Base-by-base conservation (phyloP, 805 yeast species). In the Cyberlindnera maclurae region DNA sequence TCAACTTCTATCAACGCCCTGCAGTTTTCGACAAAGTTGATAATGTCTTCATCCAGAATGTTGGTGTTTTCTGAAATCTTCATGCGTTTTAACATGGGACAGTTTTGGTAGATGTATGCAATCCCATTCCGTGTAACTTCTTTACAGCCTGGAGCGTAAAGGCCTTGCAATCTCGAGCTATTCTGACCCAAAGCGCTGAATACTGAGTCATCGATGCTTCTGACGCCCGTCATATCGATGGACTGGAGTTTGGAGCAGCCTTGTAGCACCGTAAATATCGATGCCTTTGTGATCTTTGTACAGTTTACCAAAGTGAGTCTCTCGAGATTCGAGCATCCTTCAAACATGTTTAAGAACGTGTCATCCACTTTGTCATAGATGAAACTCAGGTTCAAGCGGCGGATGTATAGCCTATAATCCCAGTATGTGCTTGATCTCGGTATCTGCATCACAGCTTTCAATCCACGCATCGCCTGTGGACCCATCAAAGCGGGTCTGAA, bases 1-100 rank as follows among this genome's bases (percentile, higher is more conserved):
- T 90, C 97, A 37, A 93, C 81, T 60, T 90, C 98, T 13, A 89
- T 94, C 35, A 90, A 66, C 40, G 79, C 70, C 31, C 82, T 81
- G 59, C 97, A 90, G 55, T 73, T 73, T n/a, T 67, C 65, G 38
- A 82, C 79, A 59, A 88, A 67, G 16, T 71, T 68, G 30, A 65
- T 52, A 5, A 89, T 67, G 10, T 82, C 69, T 9, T 62, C 72
- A 58, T 85, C 93, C 34, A 79, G 73, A 41, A 90, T 72, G 40
- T 70, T 69, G 28, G 64, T 64, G 55, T 86, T 82, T 40, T 82
- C 83, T 41, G 88, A 79, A 38, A 93, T 70, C 54, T 86, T 86
- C 36, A 90, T 77, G 50, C 97, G 71, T 55, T 88, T 86, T 46
- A 90, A 66, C 69, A 78, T 68, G 2, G 82, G 83, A 42, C 96